Evolutionary conservation across 2,329 filamentous ascomycete genomes (phyloP).

Genomic region (Sporothrix inflata): DNA sequence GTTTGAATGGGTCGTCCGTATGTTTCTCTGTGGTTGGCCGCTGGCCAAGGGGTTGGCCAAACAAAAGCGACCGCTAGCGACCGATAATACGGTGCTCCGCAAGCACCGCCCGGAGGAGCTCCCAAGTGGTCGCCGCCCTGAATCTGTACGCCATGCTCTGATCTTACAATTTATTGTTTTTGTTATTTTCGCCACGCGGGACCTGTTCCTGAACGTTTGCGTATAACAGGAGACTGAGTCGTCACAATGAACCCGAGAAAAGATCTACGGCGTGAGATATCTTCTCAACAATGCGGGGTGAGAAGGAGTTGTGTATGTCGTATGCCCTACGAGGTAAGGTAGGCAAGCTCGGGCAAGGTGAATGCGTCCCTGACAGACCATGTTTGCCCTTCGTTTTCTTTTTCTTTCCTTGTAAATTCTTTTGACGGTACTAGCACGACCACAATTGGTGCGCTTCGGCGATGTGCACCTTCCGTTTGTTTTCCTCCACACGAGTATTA

Average conservation of each 20-base stretch:
- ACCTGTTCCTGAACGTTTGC: conserved; percentile 1
- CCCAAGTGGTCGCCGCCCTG: conserved; percentile 1
- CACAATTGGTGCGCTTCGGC: neutral
- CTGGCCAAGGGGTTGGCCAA: neutral
- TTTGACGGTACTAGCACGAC: neutral
- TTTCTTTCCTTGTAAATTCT: neutral
- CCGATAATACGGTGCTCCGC: neutral
- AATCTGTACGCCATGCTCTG: neutral
- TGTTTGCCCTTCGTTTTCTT: neutral
- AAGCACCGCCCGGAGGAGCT: neutral
- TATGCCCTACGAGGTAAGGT: neutral
- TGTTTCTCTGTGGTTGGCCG: neutral
- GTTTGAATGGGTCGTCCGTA: no score
- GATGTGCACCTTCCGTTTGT: conserved; percentile 12
- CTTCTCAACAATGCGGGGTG: neutral
- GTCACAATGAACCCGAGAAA: neutral
- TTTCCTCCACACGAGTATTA: neutral
- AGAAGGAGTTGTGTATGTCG: neutral
- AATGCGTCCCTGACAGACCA: neutral
- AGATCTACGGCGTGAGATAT: neutral
- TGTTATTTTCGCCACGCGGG: neutral
- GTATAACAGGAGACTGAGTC: neutral
- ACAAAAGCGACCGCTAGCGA: neutral
- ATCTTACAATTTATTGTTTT: neutral
- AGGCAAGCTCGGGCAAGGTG: neutral